Conservation (phyloP, 2,329 filamentous ascomycete genomes). For the Scedosporium aurantiacum region DNA sequence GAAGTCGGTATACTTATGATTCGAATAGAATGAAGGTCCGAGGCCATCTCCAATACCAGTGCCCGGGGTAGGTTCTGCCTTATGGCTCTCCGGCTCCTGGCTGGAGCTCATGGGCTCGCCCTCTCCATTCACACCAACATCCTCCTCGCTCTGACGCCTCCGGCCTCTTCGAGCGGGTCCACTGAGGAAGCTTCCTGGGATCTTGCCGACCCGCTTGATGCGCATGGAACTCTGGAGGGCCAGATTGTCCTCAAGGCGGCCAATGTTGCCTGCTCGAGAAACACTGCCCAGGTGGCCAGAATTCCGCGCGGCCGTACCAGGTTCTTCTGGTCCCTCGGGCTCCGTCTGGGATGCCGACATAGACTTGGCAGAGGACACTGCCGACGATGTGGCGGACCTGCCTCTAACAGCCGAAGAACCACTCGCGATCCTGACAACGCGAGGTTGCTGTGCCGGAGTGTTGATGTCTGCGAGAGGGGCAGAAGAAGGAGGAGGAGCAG, state of each 20-base stretch:
- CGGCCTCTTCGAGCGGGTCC: constrained; percentile 69
- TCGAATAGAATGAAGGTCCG: constrained; percentile 32
- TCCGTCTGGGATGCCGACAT: constrained; percentile 28
- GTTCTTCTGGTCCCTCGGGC: constrained; percentile 34
- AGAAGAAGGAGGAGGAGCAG: not conserved
- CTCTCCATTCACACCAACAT: constrained; percentile 31
- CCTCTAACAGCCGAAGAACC: constrained; percentile 31
- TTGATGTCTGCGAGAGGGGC: constrained; percentile 29
- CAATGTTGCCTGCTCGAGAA: constrained; percentile 38
- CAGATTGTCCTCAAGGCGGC: constrained; percentile 48
- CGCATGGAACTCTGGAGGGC: constrained; percentile 64
- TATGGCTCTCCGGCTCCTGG: constrained; percentile 32
- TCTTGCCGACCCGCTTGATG: constrained; percentile 64
- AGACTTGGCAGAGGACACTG: constrained; percentile 19
- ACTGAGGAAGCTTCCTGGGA: constrained; percentile 66
- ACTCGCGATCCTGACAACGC: constrained; percentile 43
- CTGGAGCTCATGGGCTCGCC: constrained; percentile 27
- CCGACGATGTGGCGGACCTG: constrained; percentile 25
- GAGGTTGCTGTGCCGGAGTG: constrained; percentile 39
- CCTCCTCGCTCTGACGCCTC: constrained; percentile 56
- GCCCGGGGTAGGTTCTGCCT: constrained; percentile 10
- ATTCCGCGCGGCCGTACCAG: constrained; percentile 38
- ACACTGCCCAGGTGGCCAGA: constrained; percentile 39
- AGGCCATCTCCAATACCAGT: constrained; percentile 22
- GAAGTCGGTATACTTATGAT: constrained; percentile 25